These are phyloP conservation scores for Pseudogymnoascus destructans DNA, from an alignment of 2,329 filamentous ascomycete genomes.

Conservation along the genomic window DNA sequence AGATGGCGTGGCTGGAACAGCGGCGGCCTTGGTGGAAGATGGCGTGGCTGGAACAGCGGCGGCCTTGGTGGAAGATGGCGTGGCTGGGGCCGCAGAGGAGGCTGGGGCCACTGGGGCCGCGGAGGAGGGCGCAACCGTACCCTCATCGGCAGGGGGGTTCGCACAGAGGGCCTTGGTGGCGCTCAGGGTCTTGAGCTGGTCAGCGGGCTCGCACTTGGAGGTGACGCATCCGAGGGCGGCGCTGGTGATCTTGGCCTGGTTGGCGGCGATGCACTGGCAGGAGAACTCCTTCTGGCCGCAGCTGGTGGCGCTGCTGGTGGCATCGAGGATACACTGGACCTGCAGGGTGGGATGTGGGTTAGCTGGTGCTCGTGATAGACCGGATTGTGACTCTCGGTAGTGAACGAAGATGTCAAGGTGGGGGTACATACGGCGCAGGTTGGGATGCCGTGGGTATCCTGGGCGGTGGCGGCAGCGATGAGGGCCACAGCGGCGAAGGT, in stretches of 20 bases:
- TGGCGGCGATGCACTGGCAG: slow-evolving; percentile 18
- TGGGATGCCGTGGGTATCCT: slow-evolving; percentile 14
- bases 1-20: not conserved
- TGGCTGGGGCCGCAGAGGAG: not conserved
- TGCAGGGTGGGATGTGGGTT: not conserved
- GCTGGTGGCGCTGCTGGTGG: slow-evolving; percentile 15
- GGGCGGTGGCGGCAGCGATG: slow-evolving; percentile 14
- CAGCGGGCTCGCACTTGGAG: not conserved
- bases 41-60: not conserved
- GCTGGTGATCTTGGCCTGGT: slow-evolving; percentile 15
- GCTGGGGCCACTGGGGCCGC: not conserved
- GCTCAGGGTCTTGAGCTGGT: not conserved
- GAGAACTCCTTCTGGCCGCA: slow-evolving; percentile 15
- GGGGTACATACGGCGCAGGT: slow-evolving; percentile 15
- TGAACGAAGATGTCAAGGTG: no score
- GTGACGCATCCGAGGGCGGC: slow-evolving; percentile 18
- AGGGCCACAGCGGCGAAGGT: slow-evolving; percentile 14
- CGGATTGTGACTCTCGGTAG: no score
- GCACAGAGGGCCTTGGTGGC: not conserved
- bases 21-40: not conserved
- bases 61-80: no score
- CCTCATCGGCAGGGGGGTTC: not conserved
- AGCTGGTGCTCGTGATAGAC: not conserved
- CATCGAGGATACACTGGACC: slow-evolving; percentile 15
- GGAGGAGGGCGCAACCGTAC: not conserved